Conservation (phyloP, 140 eudicot species). For the Ambrosia hybrid region DNA sequence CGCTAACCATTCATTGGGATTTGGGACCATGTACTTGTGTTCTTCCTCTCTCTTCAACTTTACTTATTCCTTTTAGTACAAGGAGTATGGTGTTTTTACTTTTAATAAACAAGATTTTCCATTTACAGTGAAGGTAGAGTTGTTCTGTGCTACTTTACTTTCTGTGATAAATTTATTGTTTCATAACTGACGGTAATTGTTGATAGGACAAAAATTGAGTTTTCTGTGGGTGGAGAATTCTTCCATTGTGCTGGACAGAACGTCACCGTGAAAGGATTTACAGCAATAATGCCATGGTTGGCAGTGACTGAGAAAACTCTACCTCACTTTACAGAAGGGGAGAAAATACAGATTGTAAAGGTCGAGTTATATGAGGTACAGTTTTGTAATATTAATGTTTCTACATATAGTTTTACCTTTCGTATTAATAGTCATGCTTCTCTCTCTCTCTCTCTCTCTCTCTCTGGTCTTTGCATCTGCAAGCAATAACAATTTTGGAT, state of each 20-base stretch:
- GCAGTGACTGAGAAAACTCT: slow-evolving; percentile 74
- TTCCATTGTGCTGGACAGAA: slow-evolving; percentile 70
- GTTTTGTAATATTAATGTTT: neutral
- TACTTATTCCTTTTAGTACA: neutral
- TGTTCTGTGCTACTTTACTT: neutral
- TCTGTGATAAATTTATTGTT: slow-evolving; percentile 1
- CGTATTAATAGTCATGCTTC: neutral
- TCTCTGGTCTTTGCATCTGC: too few relatives aligned
- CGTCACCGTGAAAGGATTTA: slow-evolving; percentile 70
- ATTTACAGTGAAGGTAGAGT: slow-evolving; percentile 5
- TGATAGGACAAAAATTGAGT: slow-evolving; percentile 68
- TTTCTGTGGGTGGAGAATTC: slow-evolving; percentile 65
- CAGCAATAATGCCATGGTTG: slow-evolving; percentile 91
- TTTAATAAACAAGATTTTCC: neutral
- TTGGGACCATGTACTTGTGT: neutral
- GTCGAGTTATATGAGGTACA: slow-evolving; percentile 82
- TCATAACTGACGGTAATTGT: slow-evolving; percentile 13
- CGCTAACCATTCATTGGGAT: too few relatives aligned
- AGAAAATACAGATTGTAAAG: slow-evolving; percentile 57
- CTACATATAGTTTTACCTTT: neutral
- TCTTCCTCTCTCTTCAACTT: neutral
- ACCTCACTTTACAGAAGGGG: slow-evolving; percentile 69
- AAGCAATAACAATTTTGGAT: too few relatives aligned
- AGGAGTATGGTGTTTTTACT: neutral
- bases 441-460: too few relatives aligned